Percentiles rank a stretch among this genome's conserved stretches.
phyloP scores from a whole-genome alignment of 495 filamentous ascomycete species.

The Paragyromitra xinjiangensis region DNA sequence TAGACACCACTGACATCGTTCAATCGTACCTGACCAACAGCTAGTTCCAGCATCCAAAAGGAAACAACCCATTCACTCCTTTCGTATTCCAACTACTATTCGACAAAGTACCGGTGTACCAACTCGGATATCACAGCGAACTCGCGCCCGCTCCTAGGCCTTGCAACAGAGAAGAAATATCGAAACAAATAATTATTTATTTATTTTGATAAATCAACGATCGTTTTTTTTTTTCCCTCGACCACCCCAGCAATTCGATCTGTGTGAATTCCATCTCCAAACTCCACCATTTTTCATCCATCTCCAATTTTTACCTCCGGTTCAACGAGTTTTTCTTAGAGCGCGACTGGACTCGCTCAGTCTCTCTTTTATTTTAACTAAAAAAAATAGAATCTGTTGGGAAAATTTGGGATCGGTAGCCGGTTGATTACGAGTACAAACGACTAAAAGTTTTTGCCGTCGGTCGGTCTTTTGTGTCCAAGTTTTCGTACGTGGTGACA shows the following conservation, averaged over 20 bases:
- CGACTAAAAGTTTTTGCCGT: conserved; percentile 36
- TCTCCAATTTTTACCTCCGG: conserved; percentile 22
- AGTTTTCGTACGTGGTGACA: conserved; percentile 48
- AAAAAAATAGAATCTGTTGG: conserved; percentile 38
- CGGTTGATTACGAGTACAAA: conserved; percentile 51
- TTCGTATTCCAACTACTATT: conserved; percentile 49
- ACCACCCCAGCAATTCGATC: conserved; percentile 8
- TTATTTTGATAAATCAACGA: conserved; percentile 38
- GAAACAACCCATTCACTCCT: conserved; percentile 52
- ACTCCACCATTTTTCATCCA: conserved; percentile 15
- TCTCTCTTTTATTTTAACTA: conserved; percentile 32
- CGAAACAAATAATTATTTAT: conserved; percentile 36
- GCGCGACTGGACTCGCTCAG: conserved; percentile 50
- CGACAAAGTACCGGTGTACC: conserved; percentile 48
- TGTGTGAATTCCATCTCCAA: conserved; percentile 14
- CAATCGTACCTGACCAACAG: conserved; percentile 43
- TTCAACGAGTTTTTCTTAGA: conserved; percentile 40
- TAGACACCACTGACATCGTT: conserved; percentile 47
- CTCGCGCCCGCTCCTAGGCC: conserved; percentile 54
- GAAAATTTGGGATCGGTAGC: conserved; percentile 27
- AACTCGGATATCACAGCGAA: conserved; percentile 53
- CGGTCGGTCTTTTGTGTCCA: conserved; percentile 38
- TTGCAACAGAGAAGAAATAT: conserved; percentile 32
- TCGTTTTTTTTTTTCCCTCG: conserved; percentile 28
- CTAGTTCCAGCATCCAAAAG: conserved; percentile 54